Evolutionary conservation across 2,329 filamentous ascomycete genomes (phyloP).

Genomic region (Karstenula rhodostoma): DNA sequence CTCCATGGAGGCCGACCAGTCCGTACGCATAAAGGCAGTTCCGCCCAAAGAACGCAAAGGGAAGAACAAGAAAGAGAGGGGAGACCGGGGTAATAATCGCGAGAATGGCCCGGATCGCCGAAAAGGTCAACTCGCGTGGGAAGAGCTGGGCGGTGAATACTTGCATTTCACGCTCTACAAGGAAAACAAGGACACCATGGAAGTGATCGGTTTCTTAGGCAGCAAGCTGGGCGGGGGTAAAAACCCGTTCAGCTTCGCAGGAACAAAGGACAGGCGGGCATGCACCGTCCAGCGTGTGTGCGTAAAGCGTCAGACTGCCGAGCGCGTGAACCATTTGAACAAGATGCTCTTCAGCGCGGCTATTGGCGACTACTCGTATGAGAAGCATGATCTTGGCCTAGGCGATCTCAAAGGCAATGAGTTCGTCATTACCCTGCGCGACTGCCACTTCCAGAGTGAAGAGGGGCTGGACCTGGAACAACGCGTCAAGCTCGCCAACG

Average conservation of each 20-base stretch:
- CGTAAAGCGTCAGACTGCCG: slow-evolving; percentile 65
- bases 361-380: slow-evolving; percentile 84
- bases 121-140: slow-evolving; percentile 61
- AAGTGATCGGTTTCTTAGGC: slow-evolving; percentile 79
- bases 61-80: slow-evolving; percentile 31
- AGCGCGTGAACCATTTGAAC: slow-evolving; percentile 72
- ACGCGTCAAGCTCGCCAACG: slow-evolving; percentile 56
- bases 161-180: slow-evolving; percentile 94
- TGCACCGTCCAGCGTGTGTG: slow-evolving; percentile 86
- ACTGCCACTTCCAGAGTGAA: slow-evolving; percentile 71
- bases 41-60: slow-evolving; percentile 48
- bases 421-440: slow-evolving; percentile 89
- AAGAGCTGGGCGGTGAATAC: slow-evolving; percentile 77
- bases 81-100: slow-evolving; percentile 31
- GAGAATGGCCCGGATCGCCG: slow-evolving; percentile 32
- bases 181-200: slow-evolving; percentile 97
- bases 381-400: slow-evolving; percentile 74
- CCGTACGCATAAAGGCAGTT: slow-evolving; percentile 65
- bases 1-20: slow-evolving; percentile 74
- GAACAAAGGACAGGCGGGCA: slow-evolving; percentile 89
- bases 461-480: slow-evolving; percentile 42
- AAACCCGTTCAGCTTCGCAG: slow-evolving; percentile 81
- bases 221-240: slow-evolving; percentile 73
- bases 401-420: slow-evolving; percentile 90
- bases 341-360: slow-evolving; percentile 66